Base-by-base conservation (phyloP, 192 early-diverging fungal genomes). In the Phycomyces nitens region DNA sequence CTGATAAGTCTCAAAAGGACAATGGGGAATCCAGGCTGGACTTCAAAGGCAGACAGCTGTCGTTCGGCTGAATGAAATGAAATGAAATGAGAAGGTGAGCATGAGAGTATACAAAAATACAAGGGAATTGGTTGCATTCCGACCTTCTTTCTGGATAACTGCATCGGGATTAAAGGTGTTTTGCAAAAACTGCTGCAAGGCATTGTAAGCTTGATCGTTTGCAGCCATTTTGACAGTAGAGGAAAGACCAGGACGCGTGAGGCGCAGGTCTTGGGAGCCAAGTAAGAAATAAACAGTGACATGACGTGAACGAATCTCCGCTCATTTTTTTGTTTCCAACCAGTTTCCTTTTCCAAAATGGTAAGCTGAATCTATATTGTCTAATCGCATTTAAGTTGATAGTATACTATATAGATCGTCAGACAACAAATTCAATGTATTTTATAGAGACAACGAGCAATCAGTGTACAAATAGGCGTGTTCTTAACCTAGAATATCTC, bases 1-100 rank as follows among this genome's bases (percentile, higher is more conserved):
- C 80, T 81, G 38, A 94, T 84, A n/a, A 99, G 75, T 62, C 88
- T 80, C 47, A 99, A 71, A 15, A 97, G 70, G 12, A 84, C 75
- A 20, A 90, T 65, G 5, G 86, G 79, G 71, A 94, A 97, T 23
- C 82, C 82, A 34, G 74, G 80, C 15, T 78, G 71, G 6, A 62
- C 60, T 67, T 91, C 87, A n/a, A 80, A 77, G 27, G 74, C 63
- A 20, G 64, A 56, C 24, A 91, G 65, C 51, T 70, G 74, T 34
- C 75, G 67, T 68, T 86, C 86, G 43, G 89, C 89, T 90, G 74
- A 42, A 14, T 57, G 22, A 54, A 50, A 66, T 15, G 64, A 14
- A 65, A 54, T 29, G 64, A 59, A n/a, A 40, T 24, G 50, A 59
- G 42, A 64, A 38, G 24, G 53, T 72, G 41, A 43, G 49, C 60